Evolutionary conservation across 768 basidiomycete genomes (phyloP).

Genomic region (Macrolepiota fuliginosa): DNA sequence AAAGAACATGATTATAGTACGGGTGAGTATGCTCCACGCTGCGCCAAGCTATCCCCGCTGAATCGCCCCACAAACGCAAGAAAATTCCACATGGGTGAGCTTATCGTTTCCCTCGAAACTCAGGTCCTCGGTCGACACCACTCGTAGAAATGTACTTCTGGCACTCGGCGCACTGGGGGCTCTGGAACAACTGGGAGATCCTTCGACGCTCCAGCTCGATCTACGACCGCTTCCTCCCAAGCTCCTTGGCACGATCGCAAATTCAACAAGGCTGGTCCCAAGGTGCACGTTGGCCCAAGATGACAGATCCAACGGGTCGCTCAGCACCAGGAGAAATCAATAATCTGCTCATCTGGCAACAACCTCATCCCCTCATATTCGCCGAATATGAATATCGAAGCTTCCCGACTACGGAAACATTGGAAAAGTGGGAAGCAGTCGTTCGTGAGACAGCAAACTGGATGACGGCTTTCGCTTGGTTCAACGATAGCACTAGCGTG

Average conservation of each 20-base stretch:
- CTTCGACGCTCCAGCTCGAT: constrained; percentile 41
- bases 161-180: constrained; percentile 58
- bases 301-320: constrained; percentile 59
- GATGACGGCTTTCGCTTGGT: constrained; percentile 58
- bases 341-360: constrained; percentile 62
- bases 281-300: constrained; percentile 65
- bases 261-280: constrained; percentile 48
- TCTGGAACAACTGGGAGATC: constrained; percentile 60
- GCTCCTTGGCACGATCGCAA: constrained; percentile 45
- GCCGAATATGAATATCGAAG: constrained; percentile 56
- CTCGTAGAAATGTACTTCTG: constrained; percentile 51
- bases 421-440: constrained; percentile 51
- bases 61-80: constrained; percentile 20
- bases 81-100: constrained; percentile 57
- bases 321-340: constrained; percentile 61
- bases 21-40: constrained; percentile 25
- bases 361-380: constrained; percentile 57
- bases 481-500: constrained; percentile 41
- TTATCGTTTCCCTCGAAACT: background rate
- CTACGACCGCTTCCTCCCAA: constrained; percentile 46
- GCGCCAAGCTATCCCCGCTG: no score
- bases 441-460: constrained; percentile 54
- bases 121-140: background rate
- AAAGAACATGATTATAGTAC: constrained; percentile 23
- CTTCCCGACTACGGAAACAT: constrained; percentile 32